Evolutionary conservation across 1,284 basidiomycete genomes (phyloP).

Genomic region (Paramarasmius palmivorus): DNA sequence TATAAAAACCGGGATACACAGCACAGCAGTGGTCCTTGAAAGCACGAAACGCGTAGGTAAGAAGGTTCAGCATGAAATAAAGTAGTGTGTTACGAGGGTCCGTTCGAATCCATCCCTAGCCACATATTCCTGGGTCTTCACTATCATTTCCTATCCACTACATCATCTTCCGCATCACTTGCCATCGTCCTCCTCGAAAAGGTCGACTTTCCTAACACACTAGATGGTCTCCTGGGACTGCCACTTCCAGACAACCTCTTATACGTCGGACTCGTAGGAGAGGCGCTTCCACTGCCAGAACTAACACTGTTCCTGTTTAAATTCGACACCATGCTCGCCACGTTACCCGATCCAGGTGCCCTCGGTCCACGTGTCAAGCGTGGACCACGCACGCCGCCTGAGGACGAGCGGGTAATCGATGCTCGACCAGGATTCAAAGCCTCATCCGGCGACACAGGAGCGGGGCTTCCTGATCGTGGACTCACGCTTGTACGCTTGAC

Average conservation of each 20-base stretch:
- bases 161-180: slow-evolving; percentile 77
- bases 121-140: too few species aligned
- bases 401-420: slow-evolving; percentile 43
- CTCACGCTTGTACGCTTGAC: slow-evolving; percentile 36
- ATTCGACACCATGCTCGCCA: slow-evolving; percentile 55
- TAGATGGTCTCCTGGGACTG: slow-evolving; percentile 43
- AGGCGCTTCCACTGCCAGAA: slow-evolving; percentile 27
- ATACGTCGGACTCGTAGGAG: slow-evolving; percentile 34
- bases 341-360: slow-evolving; percentile 39
- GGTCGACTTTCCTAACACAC: slow-evolving; percentile 48
- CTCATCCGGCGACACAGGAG: slow-evolving; percentile 35
- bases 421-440: slow-evolving; percentile 28
- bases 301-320: slow-evolving; percentile 51
- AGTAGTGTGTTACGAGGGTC: too few species aligned
- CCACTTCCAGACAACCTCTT: slow-evolving; percentile 47
- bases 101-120: too few species aligned
- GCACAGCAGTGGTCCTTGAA: too few species aligned
- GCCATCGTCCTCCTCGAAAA: slow-evolving; percentile 77
- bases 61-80: too few species aligned
- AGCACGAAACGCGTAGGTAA: too few species aligned
- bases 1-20: too few species aligned
- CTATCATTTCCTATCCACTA: slow-evolving; percentile 42
- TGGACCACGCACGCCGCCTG: slow-evolving; percentile 51
- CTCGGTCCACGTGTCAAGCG: slow-evolving; percentile 49
- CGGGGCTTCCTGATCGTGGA: slow-evolving; percentile 41